Conservation (phyloP, 495 filamentous ascomycete genomes). For the Aspergillus bertholletiae region DNA sequence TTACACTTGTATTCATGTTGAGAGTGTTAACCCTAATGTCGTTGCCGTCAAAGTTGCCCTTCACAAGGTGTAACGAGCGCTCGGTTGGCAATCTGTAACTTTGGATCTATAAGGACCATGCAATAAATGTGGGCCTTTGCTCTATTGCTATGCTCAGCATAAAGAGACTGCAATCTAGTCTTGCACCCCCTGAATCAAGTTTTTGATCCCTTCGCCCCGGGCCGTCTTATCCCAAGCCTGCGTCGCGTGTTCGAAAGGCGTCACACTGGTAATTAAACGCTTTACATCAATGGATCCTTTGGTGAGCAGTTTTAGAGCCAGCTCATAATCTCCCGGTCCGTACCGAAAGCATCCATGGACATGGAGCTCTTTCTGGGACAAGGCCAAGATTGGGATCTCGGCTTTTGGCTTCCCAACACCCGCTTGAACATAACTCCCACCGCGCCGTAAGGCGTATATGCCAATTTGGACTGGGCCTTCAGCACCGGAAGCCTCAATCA, state of each 20-base stretch:
- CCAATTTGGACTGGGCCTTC: slow-evolving; percentile 72
- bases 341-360: slow-evolving; percentile 82
- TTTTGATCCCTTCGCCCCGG: slow-evolving; percentile 79
- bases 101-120: no score
- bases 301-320: slow-evolving; percentile 68
- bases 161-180: neutral
- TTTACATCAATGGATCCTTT: slow-evolving; percentile 64
- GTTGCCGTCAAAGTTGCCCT: no score
- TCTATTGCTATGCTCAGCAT: no score
- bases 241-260: slow-evolving; percentile 69
- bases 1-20: no score
- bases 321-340: slow-evolving; percentile 72
- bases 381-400: slow-evolving; percentile 74
- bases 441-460: slow-evolving; percentile 64
- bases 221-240: slow-evolving; percentile 76
- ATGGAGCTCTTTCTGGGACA: slow-evolving; percentile 79
- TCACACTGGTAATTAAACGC: slow-evolving; percentile 63
- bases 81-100: no score
- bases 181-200: slow-evolving; percentile 63
- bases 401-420: slow-evolving; percentile 79
- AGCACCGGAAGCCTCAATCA: slow-evolving; percentile 82
- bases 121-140: no score
- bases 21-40: no score
- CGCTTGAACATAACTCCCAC: slow-evolving; percentile 81
- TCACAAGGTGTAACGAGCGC: no score